These are phyloP conservation scores for Neurospora crassa DNA, from an alignment of 2,329 filamentous ascomycete genomes.

Conservation along the genomic window DNA sequence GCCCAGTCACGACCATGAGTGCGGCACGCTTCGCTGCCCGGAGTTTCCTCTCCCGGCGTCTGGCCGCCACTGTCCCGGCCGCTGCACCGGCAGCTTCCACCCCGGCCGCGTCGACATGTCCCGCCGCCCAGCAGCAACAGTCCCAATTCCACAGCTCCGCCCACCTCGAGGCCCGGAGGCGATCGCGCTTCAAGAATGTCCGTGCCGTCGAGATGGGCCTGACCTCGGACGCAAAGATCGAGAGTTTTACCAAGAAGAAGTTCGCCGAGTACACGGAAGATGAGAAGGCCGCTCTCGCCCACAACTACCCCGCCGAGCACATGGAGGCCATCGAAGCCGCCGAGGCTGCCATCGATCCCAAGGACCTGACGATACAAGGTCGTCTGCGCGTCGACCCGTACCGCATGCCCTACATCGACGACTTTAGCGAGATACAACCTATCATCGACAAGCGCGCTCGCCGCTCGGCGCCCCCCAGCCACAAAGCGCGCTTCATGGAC, in stretches of 20 bases:
- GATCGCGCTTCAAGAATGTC: constrained; percentile 42
- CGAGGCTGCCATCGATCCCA: constrained; percentile 63
- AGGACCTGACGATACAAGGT: constrained; percentile 67
- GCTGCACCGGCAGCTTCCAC: constrained; percentile 13
- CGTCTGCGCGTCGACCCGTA: constrained; percentile 63
- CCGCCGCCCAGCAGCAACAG: constrained; percentile 20
- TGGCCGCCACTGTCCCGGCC: constrained; percentile 25
- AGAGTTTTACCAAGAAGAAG: constrained; percentile 34
- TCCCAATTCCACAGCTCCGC: constrained; percentile 43
- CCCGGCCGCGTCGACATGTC: constrained; percentile 23
- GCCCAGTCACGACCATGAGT: constrained; percentile 33
- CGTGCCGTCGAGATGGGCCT: constrained; percentile 43
- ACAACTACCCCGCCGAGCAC: constrained; percentile 72
- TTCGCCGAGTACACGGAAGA: constrained; percentile 58
- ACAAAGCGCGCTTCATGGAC: constrained; percentile 50
- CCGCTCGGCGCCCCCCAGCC: constrained; percentile 39
- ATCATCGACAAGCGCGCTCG: constrained; percentile 62
- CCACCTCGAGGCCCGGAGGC: constrained; percentile 34
- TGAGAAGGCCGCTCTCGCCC: constrained; percentile 51
- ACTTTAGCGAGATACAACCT: constrained; percentile 68
- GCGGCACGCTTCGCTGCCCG: constrained; percentile 41
- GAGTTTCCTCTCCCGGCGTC: constrained; percentile 42
- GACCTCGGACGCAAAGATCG: constrained; percentile 32
- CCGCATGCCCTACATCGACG: constrained; percentile 67
- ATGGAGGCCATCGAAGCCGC: constrained; percentile 72